Conservation (phyloP, 75 land plant species). For the Picea glauca region DNA sequence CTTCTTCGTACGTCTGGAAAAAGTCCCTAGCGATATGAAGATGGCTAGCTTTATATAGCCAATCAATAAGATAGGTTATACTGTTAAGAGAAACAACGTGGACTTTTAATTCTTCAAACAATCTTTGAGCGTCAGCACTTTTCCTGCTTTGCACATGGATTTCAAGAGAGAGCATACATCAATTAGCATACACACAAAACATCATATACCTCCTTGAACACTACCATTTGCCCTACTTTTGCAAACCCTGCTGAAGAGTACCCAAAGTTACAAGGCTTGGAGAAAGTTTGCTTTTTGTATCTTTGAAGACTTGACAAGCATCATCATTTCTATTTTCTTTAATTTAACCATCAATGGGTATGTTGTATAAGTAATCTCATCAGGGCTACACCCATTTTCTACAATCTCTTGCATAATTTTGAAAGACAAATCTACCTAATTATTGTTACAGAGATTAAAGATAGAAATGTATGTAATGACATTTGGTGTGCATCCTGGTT, state of each 20-base stretch:
- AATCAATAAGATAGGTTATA: too few relatives aligned
- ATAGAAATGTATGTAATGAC: constrained; percentile 19
- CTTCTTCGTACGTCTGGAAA: too few relatives aligned
- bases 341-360: constrained; percentile 55
- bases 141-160: constrained; percentile 35
- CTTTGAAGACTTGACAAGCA: constrained; percentile 64
- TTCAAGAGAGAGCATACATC: constrained; percentile 43
- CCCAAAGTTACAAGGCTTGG: constrained; percentile 62
- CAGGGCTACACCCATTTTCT: constrained; percentile 49
- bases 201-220: constrained; percentile 32
- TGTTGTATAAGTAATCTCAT: constrained; percentile 63
- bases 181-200: constrained; percentile 41
- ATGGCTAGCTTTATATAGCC: too few relatives aligned
- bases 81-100: too few relatives aligned
- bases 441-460: constrained; percentile 37
- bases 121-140: constrained; percentile 33
- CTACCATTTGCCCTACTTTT: constrained; percentile 46
- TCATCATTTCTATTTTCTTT: constrained; percentile 46
- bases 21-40: too few relatives aligned
- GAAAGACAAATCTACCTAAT: constrained; percentile 50
- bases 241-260: constrained; percentile 56
- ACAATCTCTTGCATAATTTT: constrained; percentile 44
- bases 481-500: constrained; percentile 1
- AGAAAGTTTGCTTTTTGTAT: constrained; percentile 47
- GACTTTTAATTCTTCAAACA: constrained; percentile 18